Percentiles rank a stretch among this genome's conserved stretches.
phyloP scores from a whole-genome alignment of 306 rosid species.

The Pterocarpus santalinus region DNA sequence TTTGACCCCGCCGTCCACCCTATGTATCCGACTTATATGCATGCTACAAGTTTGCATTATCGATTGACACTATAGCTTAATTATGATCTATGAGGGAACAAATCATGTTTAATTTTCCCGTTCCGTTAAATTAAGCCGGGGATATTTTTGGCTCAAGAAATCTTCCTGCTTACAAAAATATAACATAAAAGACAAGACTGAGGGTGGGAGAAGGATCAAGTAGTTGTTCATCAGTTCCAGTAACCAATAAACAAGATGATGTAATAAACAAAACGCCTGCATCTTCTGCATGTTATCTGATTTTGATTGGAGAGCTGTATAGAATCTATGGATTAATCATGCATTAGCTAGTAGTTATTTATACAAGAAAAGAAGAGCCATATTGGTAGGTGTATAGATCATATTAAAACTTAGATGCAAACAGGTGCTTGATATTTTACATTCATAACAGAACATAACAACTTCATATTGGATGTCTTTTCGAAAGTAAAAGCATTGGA shows the following conservation, averaged over 20 bases:
- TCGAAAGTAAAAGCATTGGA: slow-evolving; percentile 54
- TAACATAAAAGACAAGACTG: too few relatives aligned
- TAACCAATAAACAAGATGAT: too few relatives aligned
- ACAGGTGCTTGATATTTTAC: slow-evolving; percentile 58
- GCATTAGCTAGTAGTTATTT: background rate
- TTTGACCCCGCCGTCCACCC: background rate
- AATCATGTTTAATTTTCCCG: too few relatives aligned
- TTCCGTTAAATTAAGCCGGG: too few relatives aligned
- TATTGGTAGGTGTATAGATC: slow-evolving; percentile 20
- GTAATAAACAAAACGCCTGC: background rate
- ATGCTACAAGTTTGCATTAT: too few relatives aligned
- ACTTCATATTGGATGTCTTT: slow-evolving; percentile 52
- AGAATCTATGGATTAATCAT: background rate
- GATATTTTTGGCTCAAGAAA: too few relatives aligned
- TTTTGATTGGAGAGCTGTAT: slow-evolving; percentile 7
- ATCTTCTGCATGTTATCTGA: background rate
- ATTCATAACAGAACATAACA: slow-evolving; percentile 47
- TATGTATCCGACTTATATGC: background rate
- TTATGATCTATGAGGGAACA: too few relatives aligned
- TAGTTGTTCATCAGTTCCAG: too few relatives aligned
- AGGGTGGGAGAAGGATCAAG: too few relatives aligned
- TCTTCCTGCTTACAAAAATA: too few relatives aligned
- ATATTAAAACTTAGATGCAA: slow-evolving; percentile 39
- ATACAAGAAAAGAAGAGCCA: slow-evolving; percentile 12
- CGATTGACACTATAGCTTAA: too few relatives aligned